Conservation (phyloP, 371 early-diverging fungal genomes). For the Mitosporidium daphniae region DNA sequence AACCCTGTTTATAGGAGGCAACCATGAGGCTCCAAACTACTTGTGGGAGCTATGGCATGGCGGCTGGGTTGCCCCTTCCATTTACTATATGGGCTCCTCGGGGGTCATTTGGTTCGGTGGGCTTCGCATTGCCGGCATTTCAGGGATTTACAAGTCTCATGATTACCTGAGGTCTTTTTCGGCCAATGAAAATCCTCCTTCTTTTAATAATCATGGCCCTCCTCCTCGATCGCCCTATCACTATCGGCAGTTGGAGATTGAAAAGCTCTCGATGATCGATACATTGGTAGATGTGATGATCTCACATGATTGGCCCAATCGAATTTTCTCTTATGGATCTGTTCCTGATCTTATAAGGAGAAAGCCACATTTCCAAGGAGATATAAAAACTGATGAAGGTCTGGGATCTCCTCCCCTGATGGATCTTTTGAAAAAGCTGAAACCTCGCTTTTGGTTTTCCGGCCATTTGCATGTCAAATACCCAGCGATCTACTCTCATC, state of each 20-base stretch:
- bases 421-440: conserved; percentile 19
- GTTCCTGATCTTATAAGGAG: conserved; percentile 10
- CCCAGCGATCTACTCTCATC: too few species aligned
- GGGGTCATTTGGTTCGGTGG: conserved; percentile 42
- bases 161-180: too few species aligned
- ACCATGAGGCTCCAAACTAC: conserved; percentile 72
- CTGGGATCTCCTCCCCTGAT: conserved; percentile 32
- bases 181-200: conserved; percentile 12
- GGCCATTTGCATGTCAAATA: conserved; percentile 19
- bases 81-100: conserved; percentile 55
- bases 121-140: conserved; percentile 49
- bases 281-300: conserved; percentile 30
- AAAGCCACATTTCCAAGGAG: conserved; percentile 26
- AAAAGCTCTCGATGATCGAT: not conserved
- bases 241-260: conserved; percentile 26
- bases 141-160: conserved; percentile 43
- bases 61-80: conserved; percentile 71
- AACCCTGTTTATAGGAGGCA: conserved; percentile 77
- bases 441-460: conserved; percentile 56
- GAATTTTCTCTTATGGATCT: conserved; percentile 30
- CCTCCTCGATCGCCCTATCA: conserved; percentile 33
- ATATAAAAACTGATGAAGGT: conserved; percentile 16
- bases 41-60: conserved; percentile 68
- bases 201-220: not conserved
- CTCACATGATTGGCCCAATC: conserved; percentile 81